Conservation (phyloP, 176 grass and related monocot species). For the Hsuehochloa calcarea region DNA sequence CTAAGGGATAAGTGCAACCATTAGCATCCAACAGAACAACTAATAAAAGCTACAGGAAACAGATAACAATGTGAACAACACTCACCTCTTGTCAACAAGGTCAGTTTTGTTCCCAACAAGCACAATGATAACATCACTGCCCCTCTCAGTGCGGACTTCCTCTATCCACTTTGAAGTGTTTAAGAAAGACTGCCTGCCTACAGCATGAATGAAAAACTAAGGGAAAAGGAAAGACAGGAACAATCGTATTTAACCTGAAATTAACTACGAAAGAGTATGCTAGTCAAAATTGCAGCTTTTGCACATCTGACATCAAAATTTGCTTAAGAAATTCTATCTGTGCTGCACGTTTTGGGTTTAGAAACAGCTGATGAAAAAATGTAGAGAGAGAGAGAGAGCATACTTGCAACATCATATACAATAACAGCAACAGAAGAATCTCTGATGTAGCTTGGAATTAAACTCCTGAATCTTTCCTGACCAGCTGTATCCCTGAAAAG, state of each 20-base stretch:
- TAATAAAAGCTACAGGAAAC: neutral
- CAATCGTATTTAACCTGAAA: neutral
- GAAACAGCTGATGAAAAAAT: neutral
- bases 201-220: conserved; percentile 16
- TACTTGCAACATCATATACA: conserved; percentile 98
- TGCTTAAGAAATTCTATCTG: neutral
- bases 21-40: neutral
- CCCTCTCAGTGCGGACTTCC: conserved; percentile 94
- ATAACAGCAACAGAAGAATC: conserved; percentile 98
- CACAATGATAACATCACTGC: conserved; percentile 98
- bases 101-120: conserved; percentile 99
- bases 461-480: conserved; percentile 94
- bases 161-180: conserved; percentile 99
- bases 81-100: conserved; percentile 97
- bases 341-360: neutral
- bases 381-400: conserved; percentile 2
- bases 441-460: conserved; percentile 97
- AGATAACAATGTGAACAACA: neutral
- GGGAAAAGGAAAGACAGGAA: conserved; percentile 25
- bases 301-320: neutral
- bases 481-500: conserved; percentile 90
- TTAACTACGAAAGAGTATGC: neutral
- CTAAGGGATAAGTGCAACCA: neutral
- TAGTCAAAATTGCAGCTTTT: neutral
- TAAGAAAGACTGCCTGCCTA: conserved; percentile 94